Percentiles rank a stretch among this genome's conserved stretches.
phyloP scores from a whole-genome alignment of 2,329 filamentous ascomycete species.

The Capronia coronata region DNA sequence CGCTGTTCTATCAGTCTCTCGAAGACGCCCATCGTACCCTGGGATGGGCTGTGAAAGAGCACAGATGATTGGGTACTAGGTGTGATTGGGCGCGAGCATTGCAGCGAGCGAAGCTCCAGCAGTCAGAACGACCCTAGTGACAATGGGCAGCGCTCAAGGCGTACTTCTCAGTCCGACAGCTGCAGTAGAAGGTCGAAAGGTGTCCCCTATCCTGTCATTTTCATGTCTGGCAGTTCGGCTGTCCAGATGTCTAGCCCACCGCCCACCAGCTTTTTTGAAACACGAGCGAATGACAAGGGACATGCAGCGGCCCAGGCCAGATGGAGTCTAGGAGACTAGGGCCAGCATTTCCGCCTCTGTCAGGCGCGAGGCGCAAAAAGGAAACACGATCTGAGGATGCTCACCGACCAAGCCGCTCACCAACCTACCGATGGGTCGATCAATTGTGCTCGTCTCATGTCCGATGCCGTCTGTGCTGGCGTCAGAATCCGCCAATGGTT shows the following conservation, averaged over 20 bases:
- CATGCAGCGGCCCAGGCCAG: background rate
- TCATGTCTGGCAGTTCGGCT: conserved; percentile 13
- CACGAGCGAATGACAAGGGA: conserved; percentile 19
- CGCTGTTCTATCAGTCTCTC: conserved; percentile 10
- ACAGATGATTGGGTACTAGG: conserved; percentile 11
- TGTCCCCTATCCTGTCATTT: conserved; percentile 10
- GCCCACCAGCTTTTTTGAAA: conserved; percentile 13
- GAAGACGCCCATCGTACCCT: conserved; percentile 12
- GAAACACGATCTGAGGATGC: conserved; percentile 19
- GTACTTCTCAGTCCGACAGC: conserved; percentile 22
- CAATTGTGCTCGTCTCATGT: conserved; percentile 20
- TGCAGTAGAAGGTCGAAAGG: conserved; percentile 2
- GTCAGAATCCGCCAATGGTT: conserved; percentile 16
- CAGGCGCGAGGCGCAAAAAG: conserved; percentile 24
- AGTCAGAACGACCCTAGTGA: conserved; percentile 15
- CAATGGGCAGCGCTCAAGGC: conserved; percentile 2
- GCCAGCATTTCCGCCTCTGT: conserved; percentile 15
- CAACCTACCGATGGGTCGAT: conserved; percentile 20
- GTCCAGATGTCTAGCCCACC: conserved; percentile 11
- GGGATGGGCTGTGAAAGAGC: conserved; percentile 9
- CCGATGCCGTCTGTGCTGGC: conserved; percentile 21
- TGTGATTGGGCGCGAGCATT: conserved; percentile 13
- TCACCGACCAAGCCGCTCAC: conserved; percentile 18
- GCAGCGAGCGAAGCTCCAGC: conserved; percentile 10
- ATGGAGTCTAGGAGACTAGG: conserved; percentile 1